phyloP scores from a whole-genome alignment of 2,329 filamentous ascomycete genomes.

The Exophiala xenobiotica region DNA sequence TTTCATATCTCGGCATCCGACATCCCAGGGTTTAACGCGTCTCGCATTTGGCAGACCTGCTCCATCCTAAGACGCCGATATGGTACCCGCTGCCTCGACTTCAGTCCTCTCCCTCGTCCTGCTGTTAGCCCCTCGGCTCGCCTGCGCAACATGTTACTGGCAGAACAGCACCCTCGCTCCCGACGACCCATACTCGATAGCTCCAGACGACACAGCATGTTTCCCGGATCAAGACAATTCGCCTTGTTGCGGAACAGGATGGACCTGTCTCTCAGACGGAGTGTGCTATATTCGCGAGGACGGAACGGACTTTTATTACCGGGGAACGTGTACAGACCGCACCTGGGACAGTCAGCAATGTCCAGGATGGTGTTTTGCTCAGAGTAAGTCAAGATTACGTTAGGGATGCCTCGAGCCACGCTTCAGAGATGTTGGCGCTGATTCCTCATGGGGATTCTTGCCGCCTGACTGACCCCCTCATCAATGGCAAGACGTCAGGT shows the following conservation, averaged over 20 bases:
- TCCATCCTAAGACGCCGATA: not conserved
- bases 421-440: too few species aligned
- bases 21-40: not conserved
- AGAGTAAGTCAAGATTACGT: too few species aligned
- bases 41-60: not conserved
- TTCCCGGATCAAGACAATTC: slow-evolving; percentile 19
- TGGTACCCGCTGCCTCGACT: not conserved
- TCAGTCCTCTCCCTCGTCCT: slow-evolving; percentile 1
- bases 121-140: not conserved
- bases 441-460: too few species aligned
- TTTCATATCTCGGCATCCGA: too few species aligned
- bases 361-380: slow-evolving; percentile 19
- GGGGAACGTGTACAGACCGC: slow-evolving; percentile 17
- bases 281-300: slow-evolving; percentile 13
- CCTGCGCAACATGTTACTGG: slow-evolving; percentile 16
- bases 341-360: slow-evolving; percentile 18
- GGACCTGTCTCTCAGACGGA: slow-evolving; percentile 14
- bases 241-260: slow-evolving; percentile 16
- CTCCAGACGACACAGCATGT: slow-evolving; percentile 13
- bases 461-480: too few species aligned
- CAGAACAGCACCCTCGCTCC: slow-evolving; percentile 17
- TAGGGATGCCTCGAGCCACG: too few species aligned
- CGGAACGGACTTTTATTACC: slow-evolving; percentile 5
- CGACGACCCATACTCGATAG: slow-evolving; percentile 14
- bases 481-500: too few species aligned